These are phyloP conservation scores for Trifolium pratense DNA, from an alignment of 306 rosid species.

Conservation along the genomic window DNA sequence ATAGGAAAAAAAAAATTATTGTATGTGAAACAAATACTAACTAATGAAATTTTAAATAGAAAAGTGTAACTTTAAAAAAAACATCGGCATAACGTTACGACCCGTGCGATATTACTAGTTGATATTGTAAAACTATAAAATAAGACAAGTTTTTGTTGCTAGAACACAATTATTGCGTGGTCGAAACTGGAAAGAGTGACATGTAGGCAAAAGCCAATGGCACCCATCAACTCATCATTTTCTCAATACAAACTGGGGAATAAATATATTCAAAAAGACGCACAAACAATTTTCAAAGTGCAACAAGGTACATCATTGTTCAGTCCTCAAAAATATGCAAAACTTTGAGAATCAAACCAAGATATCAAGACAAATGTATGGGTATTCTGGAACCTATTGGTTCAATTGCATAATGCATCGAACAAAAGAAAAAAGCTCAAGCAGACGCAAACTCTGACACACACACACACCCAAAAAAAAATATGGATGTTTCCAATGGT, in stretches of 20 bases:
- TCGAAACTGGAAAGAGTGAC: too few species aligned
- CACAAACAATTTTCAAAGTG: constrained; percentile 12
- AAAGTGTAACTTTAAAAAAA: too few species aligned
- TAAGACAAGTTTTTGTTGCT: too few species aligned
- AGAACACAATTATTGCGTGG: too few species aligned
- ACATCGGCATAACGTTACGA: too few species aligned
- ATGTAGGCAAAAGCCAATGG: not conserved
- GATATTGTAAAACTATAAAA: too few species aligned
- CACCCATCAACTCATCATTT: not conserved
- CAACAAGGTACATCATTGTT: constrained; percentile 31
- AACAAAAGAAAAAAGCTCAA: constrained; percentile 40
- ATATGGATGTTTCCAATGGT: constrained; percentile 41
- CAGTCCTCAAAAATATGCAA: constrained; percentile 40
- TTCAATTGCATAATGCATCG: constrained; percentile 23
- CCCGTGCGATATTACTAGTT: too few species aligned
- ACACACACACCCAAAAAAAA: constrained; percentile 15
- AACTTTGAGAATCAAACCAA: constrained; percentile 24
- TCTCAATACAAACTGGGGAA: constrained; percentile 9
- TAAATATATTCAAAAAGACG: constrained; percentile 1
- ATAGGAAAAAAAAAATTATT: too few species aligned
- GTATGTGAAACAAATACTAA: too few species aligned
- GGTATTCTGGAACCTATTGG: not conserved
- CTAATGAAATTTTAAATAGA: too few species aligned
- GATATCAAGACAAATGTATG: not conserved
- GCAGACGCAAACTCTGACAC: constrained; percentile 43